These are phyloP conservation scores for Lunasporangiospora selenospora DNA, from an alignment of 192 early-diverging fungal species.

Conservation along the genomic window DNA sequence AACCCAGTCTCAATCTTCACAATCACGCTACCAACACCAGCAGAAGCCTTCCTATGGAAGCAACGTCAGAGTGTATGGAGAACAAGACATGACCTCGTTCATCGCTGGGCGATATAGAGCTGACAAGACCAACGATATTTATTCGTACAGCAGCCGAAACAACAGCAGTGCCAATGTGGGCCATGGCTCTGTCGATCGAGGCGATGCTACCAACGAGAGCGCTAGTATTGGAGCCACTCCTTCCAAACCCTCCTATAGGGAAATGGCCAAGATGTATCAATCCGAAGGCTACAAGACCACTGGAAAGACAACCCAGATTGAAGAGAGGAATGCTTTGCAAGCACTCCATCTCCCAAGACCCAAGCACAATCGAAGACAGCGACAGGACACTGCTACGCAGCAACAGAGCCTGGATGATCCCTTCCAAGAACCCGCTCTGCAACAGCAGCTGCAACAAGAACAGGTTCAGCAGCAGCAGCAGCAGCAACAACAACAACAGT, in stretches of 20 bases:
- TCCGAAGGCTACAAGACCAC: slow-evolving; percentile 42
- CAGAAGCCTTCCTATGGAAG: background rate
- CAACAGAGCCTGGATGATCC: background rate
- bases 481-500: background rate
- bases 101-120: slow-evolving; percentile 39
- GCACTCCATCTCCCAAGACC: slow-evolving; percentile 17
- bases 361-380: background rate
- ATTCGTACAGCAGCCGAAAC: slow-evolving; percentile 15
- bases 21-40: too few relatives aligned
- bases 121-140: slow-evolving; percentile 10
- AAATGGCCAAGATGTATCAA: slow-evolving; percentile 33
- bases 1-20: too few relatives aligned
- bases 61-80: slow-evolving; percentile 6
- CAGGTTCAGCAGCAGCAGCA: background rate
- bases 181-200: background rate
- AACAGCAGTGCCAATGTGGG: background rate
- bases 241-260: slow-evolving; percentile 16
- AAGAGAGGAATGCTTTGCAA: slow-evolving; percentile 9
- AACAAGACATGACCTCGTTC: slow-evolving; percentile 41
- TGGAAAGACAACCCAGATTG: slow-evolving; percentile 37
- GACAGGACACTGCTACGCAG: background rate
- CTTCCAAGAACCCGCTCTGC: background rate
- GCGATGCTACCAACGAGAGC: background rate
- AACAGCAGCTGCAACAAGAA: background rate
- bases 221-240: background rate